Base-by-base conservation (phyloP, 2,329 filamentous ascomycete genomes). In the Cercospora sojina region DNA sequence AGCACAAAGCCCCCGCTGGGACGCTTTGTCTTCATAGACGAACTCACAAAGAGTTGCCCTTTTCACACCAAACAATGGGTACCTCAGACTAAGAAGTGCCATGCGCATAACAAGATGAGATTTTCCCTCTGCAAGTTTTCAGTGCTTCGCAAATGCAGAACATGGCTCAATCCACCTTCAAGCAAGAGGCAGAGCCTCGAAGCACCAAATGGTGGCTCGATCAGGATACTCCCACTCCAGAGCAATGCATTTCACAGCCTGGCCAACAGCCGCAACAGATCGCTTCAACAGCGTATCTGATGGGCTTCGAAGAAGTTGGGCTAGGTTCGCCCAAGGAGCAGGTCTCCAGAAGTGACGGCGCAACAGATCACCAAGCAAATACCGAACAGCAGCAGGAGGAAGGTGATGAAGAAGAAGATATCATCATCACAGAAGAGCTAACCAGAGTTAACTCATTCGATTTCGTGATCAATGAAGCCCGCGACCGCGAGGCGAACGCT, bases 271-370 rank as follows among this genome's bases (percentile, higher is more conserved):
- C 29, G 5, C 25, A n/a, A n/a, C 51, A 4, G 13, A 31, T 13
- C 13, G 12, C 9, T 58, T 27, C 53, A 31, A 18, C 29, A 10
- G 58, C 60, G 20, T 47, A n/a, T n/a, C 8, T 59, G 9, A 65
- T 63, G 66, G 53, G 63, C 38, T 65, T 65, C 63, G 66, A 67
- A 31, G 66, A 67, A 49, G 53, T 67, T 32, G 35, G 29, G 3
- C 18, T 47, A 6, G 5, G 62, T 27, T 61, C 61, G 5, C 29
- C 29, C 25, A 9, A 12, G 25, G 29, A 56, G 51, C 51, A 1
- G 43, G 51, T 56, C 51, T 56, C 29, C 51, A 9, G 4, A n/a
- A 20, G 3, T 56, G 5, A 62, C 31, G 10, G 13, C 7, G 20
- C 20, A 13, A 51, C 49, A 56, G 8, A 43, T 23, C 62, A 20